These are phyloP conservation scores for Cercospora beticola DNA, from an alignment of 2,329 filamentous ascomycete species.

Conservation along the genomic window DNA sequence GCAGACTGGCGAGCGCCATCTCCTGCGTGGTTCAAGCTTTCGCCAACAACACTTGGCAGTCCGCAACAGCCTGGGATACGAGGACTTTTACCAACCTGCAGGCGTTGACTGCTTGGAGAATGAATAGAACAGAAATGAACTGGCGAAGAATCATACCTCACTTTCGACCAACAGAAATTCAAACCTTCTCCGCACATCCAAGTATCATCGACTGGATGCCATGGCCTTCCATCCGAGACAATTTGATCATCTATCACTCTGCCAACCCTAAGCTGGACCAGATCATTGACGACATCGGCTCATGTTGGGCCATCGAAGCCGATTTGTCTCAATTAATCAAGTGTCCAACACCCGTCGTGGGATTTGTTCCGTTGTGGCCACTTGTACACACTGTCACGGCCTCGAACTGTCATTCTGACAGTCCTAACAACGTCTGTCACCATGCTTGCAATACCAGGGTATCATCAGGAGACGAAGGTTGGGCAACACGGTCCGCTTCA, in stretches of 20 bases:
- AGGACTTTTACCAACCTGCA: neutral
- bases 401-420: neutral
- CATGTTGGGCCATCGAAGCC: neutral
- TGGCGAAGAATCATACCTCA: neutral
- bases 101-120: neutral
- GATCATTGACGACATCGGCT: neutral
- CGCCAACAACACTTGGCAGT: neutral
- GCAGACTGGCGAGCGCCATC: neutral
- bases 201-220: slow-evolving; percentile 2
- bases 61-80: neutral
- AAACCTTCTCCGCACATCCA: neutral
- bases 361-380: neutral
- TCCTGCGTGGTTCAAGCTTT: neutral
- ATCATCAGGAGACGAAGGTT: neutral
- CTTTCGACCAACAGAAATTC: neutral
- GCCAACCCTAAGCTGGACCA: slow-evolving; percentile 1
- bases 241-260: neutral
- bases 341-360: neutral
- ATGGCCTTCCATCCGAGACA: slow-evolving; percentile 1
- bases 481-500: neutral
- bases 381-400: neutral
- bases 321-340: neutral
- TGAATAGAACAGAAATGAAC: neutral
- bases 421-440: neutral
- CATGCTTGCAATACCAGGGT: neutral